phyloP scores from a whole-genome alignment of 768 basidiomycete species.

The Pleurotus platypus region DNA sequence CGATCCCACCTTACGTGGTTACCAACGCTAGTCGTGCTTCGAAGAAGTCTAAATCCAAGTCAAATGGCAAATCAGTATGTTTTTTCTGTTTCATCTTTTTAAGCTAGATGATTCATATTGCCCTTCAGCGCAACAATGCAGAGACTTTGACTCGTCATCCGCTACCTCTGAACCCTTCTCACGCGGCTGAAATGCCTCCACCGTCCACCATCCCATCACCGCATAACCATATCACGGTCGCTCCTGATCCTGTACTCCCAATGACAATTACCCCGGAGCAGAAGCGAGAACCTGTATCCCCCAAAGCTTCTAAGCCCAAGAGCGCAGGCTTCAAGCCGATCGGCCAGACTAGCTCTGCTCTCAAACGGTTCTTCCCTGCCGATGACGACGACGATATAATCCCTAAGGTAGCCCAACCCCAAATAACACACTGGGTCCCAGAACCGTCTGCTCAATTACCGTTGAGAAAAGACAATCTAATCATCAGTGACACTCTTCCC shows the following conservation, averaged over 20 bases:
- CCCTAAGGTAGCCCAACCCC: background rate
- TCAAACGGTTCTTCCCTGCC: slow-evolving; percentile 80
- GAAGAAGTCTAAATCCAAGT: slow-evolving; percentile 20
- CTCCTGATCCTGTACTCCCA: slow-evolving; percentile 3
- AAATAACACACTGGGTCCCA: slow-evolving; percentile 2
- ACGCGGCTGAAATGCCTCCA: slow-evolving; percentile 7
- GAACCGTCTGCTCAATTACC: slow-evolving; percentile 1
- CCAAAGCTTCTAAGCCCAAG: slow-evolving; percentile 27
- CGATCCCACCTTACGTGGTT: slow-evolving; percentile 22
- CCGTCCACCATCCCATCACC: slow-evolving; percentile 2
- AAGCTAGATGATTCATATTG: slow-evolving; percentile 25
- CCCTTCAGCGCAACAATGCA: slow-evolving; percentile 10
- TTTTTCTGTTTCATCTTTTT: slow-evolving; percentile 18
- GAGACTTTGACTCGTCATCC: background rate
- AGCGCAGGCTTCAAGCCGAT: slow-evolving; percentile 68
- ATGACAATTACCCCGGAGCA: slow-evolving; percentile 6
- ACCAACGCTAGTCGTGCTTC: slow-evolving; percentile 9
- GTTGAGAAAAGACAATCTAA: background rate
- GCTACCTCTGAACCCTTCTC: background rate
- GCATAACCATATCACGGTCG: background rate
- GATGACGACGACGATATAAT: slow-evolving; percentile 62
- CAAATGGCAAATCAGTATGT: slow-evolving; percentile 30
- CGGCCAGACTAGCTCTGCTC: slow-evolving; percentile 46
- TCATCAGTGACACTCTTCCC: background rate
- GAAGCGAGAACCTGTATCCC: slow-evolving; percentile 11